Conservation (phyloP, 2,329 filamentous ascomycete species). For the Sclerotiophoma versabilis region DNA sequence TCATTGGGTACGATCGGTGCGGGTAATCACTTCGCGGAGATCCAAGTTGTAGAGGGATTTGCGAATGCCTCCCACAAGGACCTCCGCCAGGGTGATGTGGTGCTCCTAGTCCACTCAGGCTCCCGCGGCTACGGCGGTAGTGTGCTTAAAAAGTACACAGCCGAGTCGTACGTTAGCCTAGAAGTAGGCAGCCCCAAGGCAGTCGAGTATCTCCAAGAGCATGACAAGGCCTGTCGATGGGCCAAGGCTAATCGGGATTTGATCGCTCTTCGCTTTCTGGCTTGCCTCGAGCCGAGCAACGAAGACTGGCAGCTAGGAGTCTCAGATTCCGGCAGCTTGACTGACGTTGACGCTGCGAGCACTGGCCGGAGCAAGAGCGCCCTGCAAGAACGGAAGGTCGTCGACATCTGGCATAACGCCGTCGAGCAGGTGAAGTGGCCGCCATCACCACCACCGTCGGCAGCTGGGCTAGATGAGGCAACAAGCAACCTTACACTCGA, state of each 20-base stretch:
- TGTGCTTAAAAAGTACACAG: conserved; percentile 42
- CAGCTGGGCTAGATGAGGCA: background rate
- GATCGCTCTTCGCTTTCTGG: conserved; percentile 49
- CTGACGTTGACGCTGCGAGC: conserved; percentile 8
- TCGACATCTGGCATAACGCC: conserved; percentile 51
- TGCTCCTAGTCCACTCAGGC: conserved; percentile 50
- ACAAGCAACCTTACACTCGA: background rate
- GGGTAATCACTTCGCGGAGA: conserved; percentile 51
- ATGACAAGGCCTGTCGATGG: conserved; percentile 48
- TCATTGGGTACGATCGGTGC: conserved; percentile 49
- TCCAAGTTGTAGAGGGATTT: conserved; percentile 47
- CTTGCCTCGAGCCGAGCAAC: conserved; percentile 46
- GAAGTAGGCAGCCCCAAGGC: conserved; percentile 33
- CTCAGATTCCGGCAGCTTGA: background rate
- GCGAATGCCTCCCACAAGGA: conserved; percentile 11
- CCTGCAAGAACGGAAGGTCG: conserved; percentile 39
- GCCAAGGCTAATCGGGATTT: conserved; percentile 49
- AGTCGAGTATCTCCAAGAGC: conserved; percentile 43
- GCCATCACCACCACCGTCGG: conserved; percentile 20
- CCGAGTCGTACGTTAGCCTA: conserved; percentile 34
- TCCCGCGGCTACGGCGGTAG: conserved; percentile 47
- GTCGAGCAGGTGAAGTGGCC: conserved; percentile 45
- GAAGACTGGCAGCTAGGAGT: conserved; percentile 28
- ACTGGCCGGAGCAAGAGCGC: conserved; percentile 24
- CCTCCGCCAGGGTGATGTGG: conserved; percentile 40